Evolutionary conservation across 371 early-diverging fungal species (phyloP).

Genomic region (Mortierella sp.): DNA sequence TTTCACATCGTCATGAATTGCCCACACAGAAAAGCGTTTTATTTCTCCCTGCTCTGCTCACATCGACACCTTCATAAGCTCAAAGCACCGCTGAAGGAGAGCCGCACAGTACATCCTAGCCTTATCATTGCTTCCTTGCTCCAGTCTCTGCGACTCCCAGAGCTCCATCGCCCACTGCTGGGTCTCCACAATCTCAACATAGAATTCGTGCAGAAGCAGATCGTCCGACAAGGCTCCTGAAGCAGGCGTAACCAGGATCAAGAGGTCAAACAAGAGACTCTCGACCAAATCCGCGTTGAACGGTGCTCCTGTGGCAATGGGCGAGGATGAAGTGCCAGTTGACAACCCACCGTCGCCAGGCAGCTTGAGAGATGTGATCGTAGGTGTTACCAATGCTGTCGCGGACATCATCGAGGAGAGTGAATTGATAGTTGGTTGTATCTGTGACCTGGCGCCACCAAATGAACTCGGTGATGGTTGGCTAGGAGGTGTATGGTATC

Average conservation of each 20-base stretch:
- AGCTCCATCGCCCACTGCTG: constrained; percentile 50
- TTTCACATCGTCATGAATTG: too few species aligned
- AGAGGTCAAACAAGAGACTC: constrained; percentile 34
- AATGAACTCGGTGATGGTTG: constrained; percentile 14
- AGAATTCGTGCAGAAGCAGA: constrained; percentile 38
- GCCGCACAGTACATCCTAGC: constrained; percentile 46
- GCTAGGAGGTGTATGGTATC: constrained; percentile 36
- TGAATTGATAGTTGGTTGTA: not conserved
- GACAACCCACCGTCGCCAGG: constrained; percentile 17
- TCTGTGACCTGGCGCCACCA: not conserved
- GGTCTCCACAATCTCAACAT: constrained; percentile 39
- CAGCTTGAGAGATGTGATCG: constrained; percentile 27
- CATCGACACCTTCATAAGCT: constrained; percentile 31
- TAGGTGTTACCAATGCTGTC: constrained; percentile 8
- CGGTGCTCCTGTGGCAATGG: not conserved
- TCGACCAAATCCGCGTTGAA: constrained; percentile 34
- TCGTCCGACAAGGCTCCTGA: constrained; percentile 32
- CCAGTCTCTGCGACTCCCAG: constrained; percentile 34
- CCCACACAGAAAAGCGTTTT: constrained; percentile 1
- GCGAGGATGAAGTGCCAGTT: not conserved
- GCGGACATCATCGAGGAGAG: constrained; percentile 6
- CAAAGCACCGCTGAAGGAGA: constrained; percentile 36
- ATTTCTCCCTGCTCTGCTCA: not conserved
- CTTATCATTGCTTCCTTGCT: constrained; percentile 29
- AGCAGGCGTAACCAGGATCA: constrained; percentile 45